Evolutionary conservation across 805 yeast genomes (phyloP).

Genomic region (Pichia manshurica): DNA sequence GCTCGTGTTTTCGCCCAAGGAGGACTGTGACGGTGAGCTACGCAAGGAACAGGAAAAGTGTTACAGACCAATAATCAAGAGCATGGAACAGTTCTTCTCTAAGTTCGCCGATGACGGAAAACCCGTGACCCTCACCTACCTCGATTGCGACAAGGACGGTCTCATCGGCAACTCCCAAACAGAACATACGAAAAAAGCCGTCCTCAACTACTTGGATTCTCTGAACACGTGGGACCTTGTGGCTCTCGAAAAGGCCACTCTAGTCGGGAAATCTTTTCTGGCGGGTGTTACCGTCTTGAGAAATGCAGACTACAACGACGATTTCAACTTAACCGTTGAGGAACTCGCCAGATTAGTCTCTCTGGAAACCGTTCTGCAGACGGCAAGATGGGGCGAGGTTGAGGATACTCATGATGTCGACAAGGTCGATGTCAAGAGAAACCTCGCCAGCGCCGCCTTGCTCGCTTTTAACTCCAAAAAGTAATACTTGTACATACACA

Average conservation of each 20-base stretch:
- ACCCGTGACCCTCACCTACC: conserved; percentile 40
- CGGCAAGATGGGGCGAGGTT: conserved; percentile 94
- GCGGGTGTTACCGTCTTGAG: conserved; percentile 69
- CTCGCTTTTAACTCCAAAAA: conserved; percentile 31
- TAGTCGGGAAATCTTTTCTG: conserved; percentile 79
- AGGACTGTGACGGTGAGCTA: conserved; percentile 78
- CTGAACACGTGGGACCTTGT: conserved; percentile 74
- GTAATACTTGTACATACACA: not conserved
- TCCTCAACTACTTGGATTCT: conserved; percentile 53
- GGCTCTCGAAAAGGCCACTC: conserved; percentile 84
- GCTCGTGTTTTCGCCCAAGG: conserved; percentile 72
- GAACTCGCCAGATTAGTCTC: conserved; percentile 73
- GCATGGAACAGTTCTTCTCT: conserved; percentile 57
- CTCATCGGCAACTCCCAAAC: conserved; percentile 75
- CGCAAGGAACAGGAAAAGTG: conserved; percentile 73
- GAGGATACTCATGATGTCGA: conserved; percentile 99
- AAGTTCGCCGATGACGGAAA: conserved; percentile 29
- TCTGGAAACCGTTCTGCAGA: conserved; percentile 79
- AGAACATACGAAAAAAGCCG: conserved; percentile 53
- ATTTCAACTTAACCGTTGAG: conserved; percentile 43
- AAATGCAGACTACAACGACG: conserved; percentile 29
- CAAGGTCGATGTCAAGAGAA: conserved; percentile 79
- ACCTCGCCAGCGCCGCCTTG: conserved; percentile 72
- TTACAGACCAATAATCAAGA: conserved; percentile 68
- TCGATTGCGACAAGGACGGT: conserved; percentile 82